Base-by-base conservation (phyloP, 768 basidiomycete species). In the Kwoniella pini region DNA sequence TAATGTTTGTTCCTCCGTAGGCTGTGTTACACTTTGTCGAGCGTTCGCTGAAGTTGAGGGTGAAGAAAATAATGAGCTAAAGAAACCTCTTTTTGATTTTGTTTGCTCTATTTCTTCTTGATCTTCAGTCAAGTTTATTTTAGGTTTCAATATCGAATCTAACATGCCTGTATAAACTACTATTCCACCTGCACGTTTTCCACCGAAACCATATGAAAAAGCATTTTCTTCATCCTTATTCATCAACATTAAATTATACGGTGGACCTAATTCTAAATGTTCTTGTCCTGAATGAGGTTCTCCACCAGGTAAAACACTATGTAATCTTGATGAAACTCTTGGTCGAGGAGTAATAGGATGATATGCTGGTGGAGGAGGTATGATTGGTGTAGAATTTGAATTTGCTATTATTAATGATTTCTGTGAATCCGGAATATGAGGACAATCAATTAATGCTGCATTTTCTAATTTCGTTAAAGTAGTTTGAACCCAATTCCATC, bases 101-200 rank as follows among this genome's bases (percentile, higher is more conserved):
- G 40, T 3, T n/a, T 56, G 53, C 21, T 71, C 62, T 27, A 71
- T 62, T 26, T 70, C 67, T 28, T 62, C n/a, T 50, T 15, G 15
- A 31, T 33, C 26, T 2, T 13, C 15, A 1, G 3, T 10, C 44
- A 60, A 39, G 49, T 15, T 31, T 65, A 15, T n/a, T 21, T 21
- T 26, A 3, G 46, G 4, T 30, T 75, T 64, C 82, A 96, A 81
- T 52, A 97, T 87, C 55, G 91, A 87, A 72, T 97, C 90, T 49
- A 98, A 75, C 80, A 97, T 91, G 4, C 95, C 95, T 12, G 90
- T 90, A 77, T 91, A 97, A 9, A 99, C 86, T 55, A 98, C 94
- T 59, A 99, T 85, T 5, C 96, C 95, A 59, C 91, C 93, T 0
- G 87, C 90, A 36, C 90, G 89, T 69, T 92, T 86, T 12, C 91